phyloP scores from a whole-genome alignment of 257 asterid species.

The Solanum etuberosum region DNA sequence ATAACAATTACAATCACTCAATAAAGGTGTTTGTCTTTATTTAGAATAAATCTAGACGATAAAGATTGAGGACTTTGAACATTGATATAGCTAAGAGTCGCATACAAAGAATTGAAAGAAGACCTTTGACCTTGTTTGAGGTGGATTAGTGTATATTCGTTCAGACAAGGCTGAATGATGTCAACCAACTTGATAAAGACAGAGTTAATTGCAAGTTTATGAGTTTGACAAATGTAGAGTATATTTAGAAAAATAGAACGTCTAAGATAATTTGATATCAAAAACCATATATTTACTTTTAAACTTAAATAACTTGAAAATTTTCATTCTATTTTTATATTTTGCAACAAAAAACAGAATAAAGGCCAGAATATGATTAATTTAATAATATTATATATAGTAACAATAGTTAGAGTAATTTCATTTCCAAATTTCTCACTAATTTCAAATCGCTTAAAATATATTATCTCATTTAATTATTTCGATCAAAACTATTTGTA shows the following conservation, averaged over 20 bases:
- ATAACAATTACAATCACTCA: not conserved
- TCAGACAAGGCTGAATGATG: not conserved
- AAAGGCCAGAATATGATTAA: not conserved
- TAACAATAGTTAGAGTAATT: not conserved
- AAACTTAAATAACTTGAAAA: not conserved
- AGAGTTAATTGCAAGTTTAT: not conserved
- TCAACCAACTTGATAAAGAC: not conserved
- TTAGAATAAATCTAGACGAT: no score
- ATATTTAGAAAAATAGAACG: not conserved
- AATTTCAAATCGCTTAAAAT: not conserved
- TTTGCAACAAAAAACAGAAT: not conserved
- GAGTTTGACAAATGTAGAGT: not conserved
- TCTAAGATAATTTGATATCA: not conserved
- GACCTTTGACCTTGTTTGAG: not conserved
- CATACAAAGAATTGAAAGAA: no score
- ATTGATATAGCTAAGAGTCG: no score
- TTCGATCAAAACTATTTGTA: no score
- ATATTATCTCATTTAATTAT: not conserved
- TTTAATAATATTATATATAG: not conserved
- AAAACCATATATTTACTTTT: not conserved
- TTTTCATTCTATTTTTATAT: not conserved
- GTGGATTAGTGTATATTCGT: not conserved
- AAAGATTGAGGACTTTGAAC: no score
- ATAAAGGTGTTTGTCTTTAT: not conserved
- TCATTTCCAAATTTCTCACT: not conserved